Percentiles rank a stretch among this genome's conserved stretches.
phyloP scores from a whole-genome alignment of 2,329 filamentous ascomycete species.

The Claviceps cyperi region DNA sequence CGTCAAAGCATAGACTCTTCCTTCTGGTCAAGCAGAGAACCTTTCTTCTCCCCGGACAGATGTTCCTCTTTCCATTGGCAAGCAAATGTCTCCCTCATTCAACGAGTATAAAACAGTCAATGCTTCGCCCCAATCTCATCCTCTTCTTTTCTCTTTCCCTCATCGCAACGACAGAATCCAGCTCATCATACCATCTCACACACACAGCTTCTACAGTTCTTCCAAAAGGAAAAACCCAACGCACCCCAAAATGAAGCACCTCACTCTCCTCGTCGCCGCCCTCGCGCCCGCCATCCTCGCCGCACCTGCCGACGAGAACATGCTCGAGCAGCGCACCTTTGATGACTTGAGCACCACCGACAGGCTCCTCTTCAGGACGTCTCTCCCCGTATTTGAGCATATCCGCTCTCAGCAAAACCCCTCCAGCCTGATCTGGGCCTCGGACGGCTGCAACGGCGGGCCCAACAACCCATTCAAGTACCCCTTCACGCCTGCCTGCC shows the following conservation, averaged over 20 bases:
- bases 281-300: not conserved
- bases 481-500: slow-evolving; percentile 29
- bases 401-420: slow-evolving; percentile 27
- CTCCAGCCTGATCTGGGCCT: slow-evolving; percentile 23
- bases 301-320: not conserved
- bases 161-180: not conserved
- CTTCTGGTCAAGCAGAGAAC: too few relatives aligned
- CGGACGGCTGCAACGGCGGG: slow-evolving; percentile 27
- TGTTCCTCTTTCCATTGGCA: not conserved
- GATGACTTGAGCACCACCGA: slow-evolving; percentile 21
- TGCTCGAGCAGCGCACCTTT: not conserved
- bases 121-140: not conserved
- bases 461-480: slow-evolving; percentile 31
- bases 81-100: not conserved
- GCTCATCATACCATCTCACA: not conserved
- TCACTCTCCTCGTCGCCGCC: not conserved
- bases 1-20: not conserved
- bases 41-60: too few relatives aligned
- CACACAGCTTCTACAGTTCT: not conserved
- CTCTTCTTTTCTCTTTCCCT: not conserved
- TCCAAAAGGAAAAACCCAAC: not conserved
- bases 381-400: slow-evolving; percentile 26
- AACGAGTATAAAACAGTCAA: not conserved
- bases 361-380: slow-evolving; percentile 28
- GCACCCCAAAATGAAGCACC: not conserved